Conservation (phyloP, 305 asterid species). For the Rubia balearica region DNA sequence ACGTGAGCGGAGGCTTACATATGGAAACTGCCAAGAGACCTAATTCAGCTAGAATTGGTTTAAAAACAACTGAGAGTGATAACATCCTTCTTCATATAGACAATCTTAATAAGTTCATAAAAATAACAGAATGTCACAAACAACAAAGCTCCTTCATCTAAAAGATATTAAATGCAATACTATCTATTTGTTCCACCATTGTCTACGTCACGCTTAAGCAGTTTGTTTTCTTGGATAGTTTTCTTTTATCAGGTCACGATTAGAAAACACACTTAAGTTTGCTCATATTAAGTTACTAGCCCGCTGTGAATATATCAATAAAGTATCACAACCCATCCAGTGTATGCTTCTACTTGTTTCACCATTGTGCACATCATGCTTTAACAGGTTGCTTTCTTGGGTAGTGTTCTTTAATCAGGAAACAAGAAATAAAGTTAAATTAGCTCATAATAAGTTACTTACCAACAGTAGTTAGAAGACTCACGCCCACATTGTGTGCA, state of each 20-base stretch:
- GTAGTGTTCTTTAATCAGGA: neutral
- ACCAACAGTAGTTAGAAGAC: conserved; percentile 86
- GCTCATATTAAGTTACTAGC: no score
- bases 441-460: conserved; percentile 24
- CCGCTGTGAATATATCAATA: no score
- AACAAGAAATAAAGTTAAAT: neutral
- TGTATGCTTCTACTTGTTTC: neutral
- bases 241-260: no score
- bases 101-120: neutral
- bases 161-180: no score
- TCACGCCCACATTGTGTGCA: conserved; percentile 96
- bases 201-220: no score
- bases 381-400: neutral
- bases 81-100: no score
- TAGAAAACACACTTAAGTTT: no score
- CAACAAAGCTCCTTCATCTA: neutral
- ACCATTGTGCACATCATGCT: no score
- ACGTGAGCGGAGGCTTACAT: neutral
- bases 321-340: no score
- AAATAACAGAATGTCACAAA: neutral
- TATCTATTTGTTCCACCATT: no score
- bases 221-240: no score
- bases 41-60: neutral
- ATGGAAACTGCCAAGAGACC: neutral
- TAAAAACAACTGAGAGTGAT: neutral